These are phyloP conservation scores for Candida andamanensis DNA, from an alignment of 805 yeast genomes.

Conservation along the genomic window DNA sequence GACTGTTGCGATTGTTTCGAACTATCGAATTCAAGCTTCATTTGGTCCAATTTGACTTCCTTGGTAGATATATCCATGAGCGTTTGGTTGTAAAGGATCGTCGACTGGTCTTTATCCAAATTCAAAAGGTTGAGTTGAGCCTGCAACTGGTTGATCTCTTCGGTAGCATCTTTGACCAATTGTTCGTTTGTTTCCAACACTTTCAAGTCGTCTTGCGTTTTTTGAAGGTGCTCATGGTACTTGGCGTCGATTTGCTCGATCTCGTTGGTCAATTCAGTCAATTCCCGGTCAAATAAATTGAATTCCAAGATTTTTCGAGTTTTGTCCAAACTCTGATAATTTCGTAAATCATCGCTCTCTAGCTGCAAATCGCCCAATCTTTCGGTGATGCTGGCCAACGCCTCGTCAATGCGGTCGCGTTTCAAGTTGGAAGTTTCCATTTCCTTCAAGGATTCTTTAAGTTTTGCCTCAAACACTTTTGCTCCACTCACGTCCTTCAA, in stretches of 20 bases:
- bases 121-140: constrained; percentile 46
- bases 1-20: constrained; percentile 25
- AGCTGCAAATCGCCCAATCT: constrained; percentile 73
- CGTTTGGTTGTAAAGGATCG: constrained; percentile 45
- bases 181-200: constrained; percentile 61
- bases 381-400: constrained; percentile 62
- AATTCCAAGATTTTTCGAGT: constrained; percentile 69
- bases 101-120: constrained; percentile 54
- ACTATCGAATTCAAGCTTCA: constrained; percentile 29
- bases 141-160: constrained; percentile 41
- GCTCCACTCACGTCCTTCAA: constrained; percentile 96
- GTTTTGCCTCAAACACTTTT: constrained; percentile 75
- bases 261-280: constrained; percentile 52
- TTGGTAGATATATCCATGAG: constrained; percentile 46
- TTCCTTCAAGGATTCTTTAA: constrained; percentile 73
- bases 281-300: constrained; percentile 72
- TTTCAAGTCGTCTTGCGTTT: constrained; percentile 49
- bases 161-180: constrained; percentile 40
- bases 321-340: constrained; percentile 62
- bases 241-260: constrained; percentile 58
- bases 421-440: constrained; percentile 70
- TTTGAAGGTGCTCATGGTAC: constrained; percentile 45
- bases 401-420: constrained; percentile 67
- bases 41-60: constrained; percentile 41
- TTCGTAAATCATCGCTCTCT: constrained; percentile 71